Base-by-base conservation (phyloP, 2,329 filamentous ascomycete species). In the Hansfordia pulvinata region DNA sequence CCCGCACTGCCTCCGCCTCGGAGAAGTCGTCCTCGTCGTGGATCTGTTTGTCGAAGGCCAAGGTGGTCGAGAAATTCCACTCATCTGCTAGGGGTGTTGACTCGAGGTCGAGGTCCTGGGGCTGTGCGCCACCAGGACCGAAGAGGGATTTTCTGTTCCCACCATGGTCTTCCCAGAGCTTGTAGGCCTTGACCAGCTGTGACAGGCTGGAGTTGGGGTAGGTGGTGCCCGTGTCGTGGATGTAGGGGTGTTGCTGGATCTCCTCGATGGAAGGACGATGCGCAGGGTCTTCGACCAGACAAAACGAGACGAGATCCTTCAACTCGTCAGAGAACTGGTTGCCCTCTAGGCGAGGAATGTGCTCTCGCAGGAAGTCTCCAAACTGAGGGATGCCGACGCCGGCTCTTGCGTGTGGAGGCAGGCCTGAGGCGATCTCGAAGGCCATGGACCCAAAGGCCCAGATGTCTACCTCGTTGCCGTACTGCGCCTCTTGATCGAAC, bases 381-480 rank as follows among this genome's bases (percentile, higher is more conserved):
- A 69, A 60, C 37, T 65, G 59, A 7, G 61, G 54, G 19, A 64
- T 49, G 23, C 62, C 58, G 37, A 60, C 59, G 33, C 59, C 68
- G 24, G 69, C 60, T 22, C 58, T 58, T 21, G 69, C 72, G 37
- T 80, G 79, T 0, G 82, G 82, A 3, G 81, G 80, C 11, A 76
- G 56, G 2, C 82, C 82, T 4, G 77, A 83, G 1, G 82, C 80
- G 49, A 88, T 81, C 49, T 90, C 82, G 41, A 72, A 84, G 2
- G 84, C 62, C 48, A 85, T 79, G 34, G 80, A 79, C 2, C 82
- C 83, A 45, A 83, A 85, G 3, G 82, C 80, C 82, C 83, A 90
- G 26, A 86, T 84, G 40, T 90, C 82, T 22, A 79, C 72, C 41
- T 78, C 75, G 10, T 72, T 76, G 31, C 76, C 76, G 44, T 80